Base-by-base conservation (phyloP, 805 yeast species). In the Ogataea philodendri region DNA sequence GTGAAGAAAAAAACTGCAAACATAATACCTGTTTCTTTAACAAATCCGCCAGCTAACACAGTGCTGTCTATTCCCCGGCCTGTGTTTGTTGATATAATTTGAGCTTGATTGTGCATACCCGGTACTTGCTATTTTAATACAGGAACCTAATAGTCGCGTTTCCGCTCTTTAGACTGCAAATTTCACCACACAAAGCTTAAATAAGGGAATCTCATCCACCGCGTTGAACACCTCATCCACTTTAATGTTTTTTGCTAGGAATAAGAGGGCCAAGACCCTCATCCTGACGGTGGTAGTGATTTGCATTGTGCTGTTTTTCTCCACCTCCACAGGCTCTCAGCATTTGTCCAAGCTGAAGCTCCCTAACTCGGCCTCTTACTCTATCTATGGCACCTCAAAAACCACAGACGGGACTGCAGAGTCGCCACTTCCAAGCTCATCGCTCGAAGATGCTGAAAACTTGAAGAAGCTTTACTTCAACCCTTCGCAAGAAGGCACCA, bases 391-490 rank as follows among this genome's bases (percentile, higher is more conserved):
- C 3, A 24, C 22, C 7, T 22, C 21, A 18, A 26, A 18, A 21
- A n/a, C 30, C 10, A 3, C 40, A 22, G 35, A 39, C 30, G 18
- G 37, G 17, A 7, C 38, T 13, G 8, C 41, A 22, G 36, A 42
- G 35, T 6, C 44, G 30, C 24, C 20, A 2, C 28, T 20, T 4
- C 31, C 36, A 19, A 17, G 42, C 33, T 32, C 46, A 17, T 16
- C 48, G 9, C 29, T 39, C 15, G 33, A 48, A 43, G 55, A 56
- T 25, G 42, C 53, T 1, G 52, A 50, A 10, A 42, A 49, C 20
- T 34, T 57, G 14, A 44, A 32, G 25, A 44, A 51, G 18, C 32
- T 57, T 9, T 57, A 57, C 17, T 47, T 57, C 15, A 44, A 45
- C 18, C 15, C 42, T 2, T 14, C 26, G 4, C 54, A 52, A 24